Evolutionary conservation across 495 filamentous ascomycete genomes (phyloP), one percentile per base, ranked within the genome.

Genomic region (Hyaloscypha hepaticicola): DNA sequence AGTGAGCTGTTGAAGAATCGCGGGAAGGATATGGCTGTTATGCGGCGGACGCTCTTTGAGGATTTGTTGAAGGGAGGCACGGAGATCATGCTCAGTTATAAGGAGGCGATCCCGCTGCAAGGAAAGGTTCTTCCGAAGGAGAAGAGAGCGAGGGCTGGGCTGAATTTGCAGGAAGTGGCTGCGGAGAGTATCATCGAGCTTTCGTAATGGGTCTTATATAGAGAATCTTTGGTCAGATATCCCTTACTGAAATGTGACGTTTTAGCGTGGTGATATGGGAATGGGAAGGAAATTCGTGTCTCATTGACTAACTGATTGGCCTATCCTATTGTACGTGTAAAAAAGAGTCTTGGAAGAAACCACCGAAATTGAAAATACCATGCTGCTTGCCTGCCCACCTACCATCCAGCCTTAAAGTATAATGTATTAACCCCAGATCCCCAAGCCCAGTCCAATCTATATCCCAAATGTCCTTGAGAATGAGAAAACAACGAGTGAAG

Each of bases 1-100:
- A 81, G 83, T 45, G 83, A 86, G 66, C 65, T 91, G 31, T 63
- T 89, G 63, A 79, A 78, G 67, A 77, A 78, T 65, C 77, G 80
- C 68, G 68, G 77, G 0, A 72, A 74, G 5, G 66, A 77, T 11
- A 66, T 84, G 69, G 66, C 76, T 22, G 48, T 71, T 7, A 58
- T 73, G 55, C 71, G 72, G 33, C 68, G 68, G 59, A 65, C 64
- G 34, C 58, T 77, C 26, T 74, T 80, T 48, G 70, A 75, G 53
- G 73, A 73, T 34, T 33, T 80, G 57, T 59, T 83, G 50, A 65
- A 66, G 52, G 71, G 67, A 7, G 71, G 71, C 1, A 53, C 61
- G 3, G 50, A 66, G 24, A 38, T 66, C 5, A 28, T 68, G n/a
- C 3, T 68, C 26, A 49, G 25, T 16, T 63, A 67, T 45, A 27